A percentile compares a stretch with the other conserved stretches of the same genome.
Conservation (phyloP, 1,284 basidiomycete species). For the Marasmius sp. region DNA sequence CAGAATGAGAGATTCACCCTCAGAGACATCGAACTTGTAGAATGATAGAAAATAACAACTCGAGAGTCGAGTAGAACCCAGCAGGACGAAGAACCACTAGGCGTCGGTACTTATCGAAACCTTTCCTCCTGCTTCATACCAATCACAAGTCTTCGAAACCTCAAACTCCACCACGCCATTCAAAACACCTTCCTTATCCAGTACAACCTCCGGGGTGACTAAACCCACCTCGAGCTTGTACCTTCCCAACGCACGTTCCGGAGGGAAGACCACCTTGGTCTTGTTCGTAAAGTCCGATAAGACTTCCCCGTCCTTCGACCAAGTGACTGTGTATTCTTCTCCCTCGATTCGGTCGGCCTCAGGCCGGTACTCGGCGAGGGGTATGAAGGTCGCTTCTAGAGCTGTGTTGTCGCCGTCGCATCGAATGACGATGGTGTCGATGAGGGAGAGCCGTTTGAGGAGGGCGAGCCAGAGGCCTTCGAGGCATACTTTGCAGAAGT, state of each 20-base stretch:
- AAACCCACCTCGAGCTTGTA: conserved; percentile 52
- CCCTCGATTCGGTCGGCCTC: conserved; percentile 26
- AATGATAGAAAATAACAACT: too few species aligned
- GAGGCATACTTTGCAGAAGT: conserved; percentile 76
- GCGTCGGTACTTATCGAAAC: too few species aligned
- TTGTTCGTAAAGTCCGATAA: conserved; percentile 47
- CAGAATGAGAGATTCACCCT: too few species aligned
- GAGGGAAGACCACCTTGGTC: conserved; percentile 42
- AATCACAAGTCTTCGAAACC: too few species aligned
- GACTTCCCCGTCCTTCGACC: conserved; percentile 46
- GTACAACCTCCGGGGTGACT: conserved; percentile 55
- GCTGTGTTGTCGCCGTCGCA: conserved; percentile 28
- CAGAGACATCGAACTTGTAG: too few species aligned
- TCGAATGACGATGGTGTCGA: conserved; percentile 48
- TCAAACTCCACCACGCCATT: too few species aligned
- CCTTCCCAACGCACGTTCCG: conserved; percentile 30
- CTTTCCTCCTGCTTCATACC: too few species aligned
- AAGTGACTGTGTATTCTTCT: conserved; percentile 58
- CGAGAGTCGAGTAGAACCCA: too few species aligned
- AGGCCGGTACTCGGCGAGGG: conserved; percentile 57
- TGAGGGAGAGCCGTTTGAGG: conserved; percentile 55
- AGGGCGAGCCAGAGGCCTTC: conserved; percentile 74
- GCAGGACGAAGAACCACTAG: too few species aligned
- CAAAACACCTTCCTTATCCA: conserved; percentile 26
- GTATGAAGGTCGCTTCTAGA: conserved; percentile 49